These are phyloP conservation scores for Cercospora berteroae DNA, from an alignment of 2,329 filamentous ascomycete species.

Conservation along the genomic window DNA sequence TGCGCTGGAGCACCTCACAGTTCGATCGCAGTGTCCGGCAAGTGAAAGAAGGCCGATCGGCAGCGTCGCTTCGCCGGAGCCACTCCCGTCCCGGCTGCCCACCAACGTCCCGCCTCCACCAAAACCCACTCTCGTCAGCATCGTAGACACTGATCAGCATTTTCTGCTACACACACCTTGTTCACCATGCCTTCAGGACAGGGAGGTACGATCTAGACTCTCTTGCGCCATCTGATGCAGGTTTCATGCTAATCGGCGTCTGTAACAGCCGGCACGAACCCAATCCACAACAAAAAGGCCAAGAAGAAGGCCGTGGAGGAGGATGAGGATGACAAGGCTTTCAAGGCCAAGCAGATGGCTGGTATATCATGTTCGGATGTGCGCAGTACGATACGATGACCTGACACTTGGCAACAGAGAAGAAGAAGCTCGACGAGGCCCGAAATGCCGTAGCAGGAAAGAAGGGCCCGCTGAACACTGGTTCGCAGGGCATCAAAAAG, in stretches of 20 bases:
- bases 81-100: neutral
- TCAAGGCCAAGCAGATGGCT: slow-evolving; percentile 77
- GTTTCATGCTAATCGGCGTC: slow-evolving; percentile 8
- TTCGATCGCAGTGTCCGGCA: neutral
- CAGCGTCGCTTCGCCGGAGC: neutral
- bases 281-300: slow-evolving; percentile 69
- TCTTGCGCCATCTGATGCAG: neutral
- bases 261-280: slow-evolving; percentile 52
- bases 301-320: slow-evolving; percentile 80
- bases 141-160: neutral
- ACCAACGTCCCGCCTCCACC: neutral
- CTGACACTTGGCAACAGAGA: slow-evolving; percentile 39
- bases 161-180: neutral
- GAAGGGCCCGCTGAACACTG: slow-evolving; percentile 85
- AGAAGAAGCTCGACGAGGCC: slow-evolving; percentile 77
- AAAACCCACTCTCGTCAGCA: neutral
- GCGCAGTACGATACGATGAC: neutral
- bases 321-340: slow-evolving; percentile 83
- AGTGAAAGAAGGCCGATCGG: neutral
- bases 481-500: slow-evolving; percentile 92
- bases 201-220: slow-evolving; percentile 43
- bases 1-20: neutral
- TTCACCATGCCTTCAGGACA: slow-evolving; percentile 51
- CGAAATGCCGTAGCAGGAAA: slow-evolving; percentile 81
- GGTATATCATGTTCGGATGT: slow-evolving; percentile 58